Base-by-base conservation (phyloP, 805 yeast genomes). In the Candida pseudofarinosa region DNA sequence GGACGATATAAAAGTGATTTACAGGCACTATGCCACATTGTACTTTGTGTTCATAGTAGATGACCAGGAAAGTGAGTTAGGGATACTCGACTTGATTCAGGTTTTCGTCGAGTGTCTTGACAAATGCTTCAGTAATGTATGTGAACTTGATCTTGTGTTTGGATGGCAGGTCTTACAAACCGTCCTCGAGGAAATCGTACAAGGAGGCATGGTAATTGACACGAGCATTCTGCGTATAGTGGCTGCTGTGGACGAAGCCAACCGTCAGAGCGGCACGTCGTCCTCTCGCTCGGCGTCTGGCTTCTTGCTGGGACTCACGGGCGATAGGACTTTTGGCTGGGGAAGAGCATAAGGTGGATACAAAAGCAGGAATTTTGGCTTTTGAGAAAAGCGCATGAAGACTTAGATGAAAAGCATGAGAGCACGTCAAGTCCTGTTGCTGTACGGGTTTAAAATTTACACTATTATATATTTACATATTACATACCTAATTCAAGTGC, bases 131-230 rank as follows among this genome's bases (percentile, higher is more conserved):
- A 83, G 82, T 47, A 90, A 89, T 56, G 99, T 93, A 4, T 90
- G 97, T 62, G 99, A 93, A 59, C 73, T 93, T 52, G 99, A 93
- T 65, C 73, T 93, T 48, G 97, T 93, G n/a, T 91, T 90, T 67
- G 97, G 97, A 14, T 93, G 99, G 98, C 97, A 93, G 64, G 95
- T 89, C 4, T 69, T 91, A 26, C 95, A 91, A 59, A 84, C 95
- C 1, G 97, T 91, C 1, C 63, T 90, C 38, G 93, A 84, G 54
- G 98, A 93, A 55, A 85, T 93, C 28, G 83, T 93, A 1, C 98
- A 93, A 60, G 99, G 98, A 19, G 99, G 99, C 0, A 84, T 93
- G 95, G 99, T 93, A 6, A 86, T 93, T 31, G 99, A 93, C 59
- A 90, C 98, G 1, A 88, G 83, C 51, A 88, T 89, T 16, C 58